Percentiles rank a stretch among this genome's conserved stretches.
phyloP scores from a whole-genome alignment of 208 protist genomes.

The Trypanosomatidae sp. region DNA sequence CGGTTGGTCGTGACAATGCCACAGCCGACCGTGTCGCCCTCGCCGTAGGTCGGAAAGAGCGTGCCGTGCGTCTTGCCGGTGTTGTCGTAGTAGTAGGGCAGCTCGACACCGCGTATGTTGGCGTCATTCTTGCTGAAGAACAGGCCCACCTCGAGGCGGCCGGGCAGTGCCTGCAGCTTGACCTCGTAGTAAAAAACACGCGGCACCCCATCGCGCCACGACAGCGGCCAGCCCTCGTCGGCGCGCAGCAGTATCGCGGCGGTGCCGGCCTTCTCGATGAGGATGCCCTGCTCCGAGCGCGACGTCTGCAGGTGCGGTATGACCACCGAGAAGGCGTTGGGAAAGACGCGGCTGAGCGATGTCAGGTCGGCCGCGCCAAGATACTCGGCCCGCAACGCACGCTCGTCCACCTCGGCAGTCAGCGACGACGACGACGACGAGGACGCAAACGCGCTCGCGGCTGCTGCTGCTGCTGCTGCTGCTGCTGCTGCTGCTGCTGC shows the following conservation, averaged over 20 bases:
- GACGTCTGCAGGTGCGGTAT: constrained; percentile 55
- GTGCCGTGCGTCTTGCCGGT: constrained; percentile 32
- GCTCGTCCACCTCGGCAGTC: constrained; percentile 13
- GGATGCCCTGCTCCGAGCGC: constrained; percentile 34
- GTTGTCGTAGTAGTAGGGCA: constrained; percentile 51
- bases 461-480: too few species aligned
- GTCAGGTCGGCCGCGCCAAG: constrained; percentile 43
- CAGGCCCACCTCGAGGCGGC: constrained; percentile 24
- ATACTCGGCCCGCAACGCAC: constrained; percentile 22
- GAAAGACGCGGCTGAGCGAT: constrained; percentile 54
- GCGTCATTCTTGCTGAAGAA: constrained; percentile 1
- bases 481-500: too few species aligned
- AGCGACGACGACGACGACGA: constrained; percentile 2
- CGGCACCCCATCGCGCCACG: constrained; percentile 58
- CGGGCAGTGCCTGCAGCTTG: constrained; percentile 23
- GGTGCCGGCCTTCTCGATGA: constrained; percentile 47
- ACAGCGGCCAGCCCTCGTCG: constrained; percentile 71
- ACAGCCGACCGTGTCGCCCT: constrained; percentile 73
- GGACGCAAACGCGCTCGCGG: too few species aligned
- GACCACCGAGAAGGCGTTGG: constrained; percentile 73
- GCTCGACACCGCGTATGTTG: constrained; percentile 14
- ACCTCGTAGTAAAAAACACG: constrained; percentile 84
- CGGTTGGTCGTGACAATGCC: constrained; percentile 55
- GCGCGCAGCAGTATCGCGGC: constrained; percentile 47
- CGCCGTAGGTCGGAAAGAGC: constrained; percentile 36